Evolutionary conservation across 2,329 filamentous ascomycete species (phyloP).

Genomic region (Diatrype stigma): DNA sequence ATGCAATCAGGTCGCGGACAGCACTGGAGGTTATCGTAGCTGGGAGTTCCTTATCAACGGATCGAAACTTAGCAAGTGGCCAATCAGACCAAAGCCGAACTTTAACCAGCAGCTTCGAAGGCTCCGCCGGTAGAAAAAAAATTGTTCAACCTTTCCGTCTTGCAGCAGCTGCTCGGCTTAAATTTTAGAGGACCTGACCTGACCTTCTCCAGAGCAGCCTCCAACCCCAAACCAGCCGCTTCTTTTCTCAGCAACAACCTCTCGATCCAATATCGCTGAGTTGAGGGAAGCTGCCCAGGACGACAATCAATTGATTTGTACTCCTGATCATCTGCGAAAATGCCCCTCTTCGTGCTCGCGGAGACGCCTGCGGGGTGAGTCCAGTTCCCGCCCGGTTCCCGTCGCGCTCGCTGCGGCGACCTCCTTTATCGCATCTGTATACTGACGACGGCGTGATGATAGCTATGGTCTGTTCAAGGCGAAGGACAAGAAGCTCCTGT

Average conservation of each 20-base stretch:
- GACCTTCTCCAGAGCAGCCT: constrained; percentile 22
- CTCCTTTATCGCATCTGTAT: not conserved
- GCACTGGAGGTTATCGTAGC: not conserved
- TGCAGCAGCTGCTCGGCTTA: constrained; percentile 28
- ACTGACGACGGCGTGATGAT: constrained; percentile 20
- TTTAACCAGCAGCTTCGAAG: not conserved
- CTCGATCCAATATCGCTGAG: constrained; percentile 21
- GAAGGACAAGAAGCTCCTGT: constrained; percentile 96
- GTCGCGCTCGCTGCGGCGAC: not conserved
- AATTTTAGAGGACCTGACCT: constrained; percentile 34
- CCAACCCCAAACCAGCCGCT: constrained; percentile 8
- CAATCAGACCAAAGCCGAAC: not conserved
- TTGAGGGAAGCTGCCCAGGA: constrained; percentile 25
- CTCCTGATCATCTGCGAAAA: constrained; percentile 38
- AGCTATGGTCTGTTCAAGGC: constrained; percentile 98
- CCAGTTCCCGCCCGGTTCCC: constrained; percentile 10
- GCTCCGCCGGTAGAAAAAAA: constrained; percentile 32
- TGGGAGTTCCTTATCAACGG: not conserved
- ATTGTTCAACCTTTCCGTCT: constrained; percentile 31
- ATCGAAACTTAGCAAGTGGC: not conserved
- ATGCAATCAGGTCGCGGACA: no score
- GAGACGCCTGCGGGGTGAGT: constrained; percentile 82
- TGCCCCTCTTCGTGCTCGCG: constrained; percentile 89
- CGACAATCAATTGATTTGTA: constrained; percentile 1
- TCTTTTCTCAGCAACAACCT: constrained; percentile 27